Evolutionary conservation across 2,329 filamentous ascomycete genomes (phyloP).

Genomic region (Fusarium cicatricum): DNA sequence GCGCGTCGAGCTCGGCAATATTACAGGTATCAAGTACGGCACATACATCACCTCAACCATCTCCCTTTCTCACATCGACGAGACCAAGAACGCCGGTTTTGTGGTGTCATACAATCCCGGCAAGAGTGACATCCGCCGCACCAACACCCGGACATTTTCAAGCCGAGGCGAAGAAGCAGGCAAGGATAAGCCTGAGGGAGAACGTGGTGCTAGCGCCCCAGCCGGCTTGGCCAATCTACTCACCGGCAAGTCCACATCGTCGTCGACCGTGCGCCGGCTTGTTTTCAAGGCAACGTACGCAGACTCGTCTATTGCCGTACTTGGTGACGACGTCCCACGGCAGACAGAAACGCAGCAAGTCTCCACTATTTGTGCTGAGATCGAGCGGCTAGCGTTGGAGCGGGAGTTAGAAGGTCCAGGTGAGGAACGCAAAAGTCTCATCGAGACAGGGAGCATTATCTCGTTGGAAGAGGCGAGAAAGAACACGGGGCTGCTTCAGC

Average conservation of each 20-base stretch:
- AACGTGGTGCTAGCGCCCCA: conserved; percentile 40
- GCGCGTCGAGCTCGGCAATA: conserved; percentile 77
- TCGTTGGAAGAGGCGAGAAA: conserved; percentile 84
- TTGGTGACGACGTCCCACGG: conserved; percentile 53
- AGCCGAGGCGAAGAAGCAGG: conserved; percentile 51
- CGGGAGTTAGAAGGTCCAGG: conserved; percentile 53
- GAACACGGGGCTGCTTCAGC: conserved; percentile 86
- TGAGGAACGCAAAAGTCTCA: conserved; percentile 55
- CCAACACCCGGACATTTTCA: conserved; percentile 85
- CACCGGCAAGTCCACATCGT: conserved; percentile 45
- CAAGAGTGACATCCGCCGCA: conserved; percentile 74
- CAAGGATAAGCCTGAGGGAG: conserved; percentile 33
- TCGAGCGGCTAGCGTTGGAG: conserved; percentile 71
- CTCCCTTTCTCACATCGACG: conserved; percentile 78
- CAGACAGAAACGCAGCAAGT: conserved; percentile 65
- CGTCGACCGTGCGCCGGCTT: conserved; percentile 17
- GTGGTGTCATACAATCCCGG: conserved; percentile 79
- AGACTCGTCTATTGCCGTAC: conserved; percentile 63
- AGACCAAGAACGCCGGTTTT: conserved; percentile 83
- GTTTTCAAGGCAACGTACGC: conserved; percentile 46
- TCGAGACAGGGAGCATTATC: conserved; percentile 76
- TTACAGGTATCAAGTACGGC: conserved; percentile 78
- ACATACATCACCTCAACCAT: conserved; percentile 92
- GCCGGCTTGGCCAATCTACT: conserved; percentile 54
- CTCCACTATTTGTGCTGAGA: conserved; percentile 75